These are phyloP conservation scores for Micractinium sp. DNA, from an alignment of 139 green algal genomes.

Conservation along the genomic window DNA sequence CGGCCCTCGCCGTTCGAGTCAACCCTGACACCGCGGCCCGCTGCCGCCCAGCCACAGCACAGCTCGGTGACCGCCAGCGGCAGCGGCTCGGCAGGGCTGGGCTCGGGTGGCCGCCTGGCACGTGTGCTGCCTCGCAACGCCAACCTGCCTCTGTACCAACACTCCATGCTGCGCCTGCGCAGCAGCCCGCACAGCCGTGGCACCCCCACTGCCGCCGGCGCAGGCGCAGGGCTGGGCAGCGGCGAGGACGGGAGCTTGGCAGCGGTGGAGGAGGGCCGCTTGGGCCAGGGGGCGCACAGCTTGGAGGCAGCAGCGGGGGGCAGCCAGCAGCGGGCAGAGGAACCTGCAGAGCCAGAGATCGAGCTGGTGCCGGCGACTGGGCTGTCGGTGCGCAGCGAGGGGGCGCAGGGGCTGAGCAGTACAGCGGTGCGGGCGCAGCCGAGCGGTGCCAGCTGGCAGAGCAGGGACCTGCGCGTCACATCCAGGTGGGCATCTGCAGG, in stretches of 20 bases:
- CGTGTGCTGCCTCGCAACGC: not conserved
- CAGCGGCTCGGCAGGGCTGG: not conserved
- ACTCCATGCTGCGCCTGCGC: constrained; percentile 24
- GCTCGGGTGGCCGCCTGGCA: not conserved
- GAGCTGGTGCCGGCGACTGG: not conserved
- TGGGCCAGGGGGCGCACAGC: not conserved
- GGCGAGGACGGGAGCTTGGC: not conserved
- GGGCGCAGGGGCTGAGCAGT: not conserved
- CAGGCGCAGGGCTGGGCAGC: not conserved
- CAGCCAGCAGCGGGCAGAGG: not conserved
- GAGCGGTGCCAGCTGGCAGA: not conserved
- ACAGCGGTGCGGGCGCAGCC: not conserved
- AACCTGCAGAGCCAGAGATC: not conserved
- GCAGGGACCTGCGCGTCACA: not conserved
- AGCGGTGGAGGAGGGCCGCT: not conserved
- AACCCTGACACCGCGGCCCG: not conserved
- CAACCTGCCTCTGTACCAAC: constrained; percentile 7
- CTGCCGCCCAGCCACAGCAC: not conserved
- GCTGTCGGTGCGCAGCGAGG: no score
- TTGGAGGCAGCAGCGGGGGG: not conserved
- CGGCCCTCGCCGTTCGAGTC: not conserved
- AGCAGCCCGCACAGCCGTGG: not conserved
- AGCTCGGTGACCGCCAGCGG: not conserved
- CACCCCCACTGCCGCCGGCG: not conserved
- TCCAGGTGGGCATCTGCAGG: not conserved